Conservation (phyloP, 1,284 basidiomycete genomes). For the Sporisorium sorghi region DNA sequence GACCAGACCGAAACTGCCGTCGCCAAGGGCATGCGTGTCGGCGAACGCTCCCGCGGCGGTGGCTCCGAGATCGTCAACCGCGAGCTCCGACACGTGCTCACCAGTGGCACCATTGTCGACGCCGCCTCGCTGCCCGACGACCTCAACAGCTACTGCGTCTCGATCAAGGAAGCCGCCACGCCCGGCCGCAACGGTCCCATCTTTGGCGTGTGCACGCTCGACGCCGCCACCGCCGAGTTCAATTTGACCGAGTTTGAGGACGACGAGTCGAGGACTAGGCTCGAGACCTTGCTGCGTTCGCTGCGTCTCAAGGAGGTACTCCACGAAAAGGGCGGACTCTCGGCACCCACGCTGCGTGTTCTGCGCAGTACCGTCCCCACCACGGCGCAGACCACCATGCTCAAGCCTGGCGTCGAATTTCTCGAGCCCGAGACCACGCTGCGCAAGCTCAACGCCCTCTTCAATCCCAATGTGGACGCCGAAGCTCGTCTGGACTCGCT, state of each 20-base stretch:
- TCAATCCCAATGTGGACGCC: slow-evolving; percentile 44
- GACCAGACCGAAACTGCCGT: slow-evolving; percentile 95
- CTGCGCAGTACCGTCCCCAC: slow-evolving; percentile 58
- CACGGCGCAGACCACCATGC: slow-evolving; percentile 65
- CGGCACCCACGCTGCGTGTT: slow-evolving; percentile 54
- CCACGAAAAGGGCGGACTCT: slow-evolving; percentile 81
- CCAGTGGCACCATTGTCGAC: slow-evolving; percentile 95
- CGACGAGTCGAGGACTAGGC: slow-evolving; percentile 87
- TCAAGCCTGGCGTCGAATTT: slow-evolving; percentile 63
- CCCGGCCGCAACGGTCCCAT: slow-evolving; percentile 56
- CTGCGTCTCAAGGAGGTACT: slow-evolving; percentile 91
- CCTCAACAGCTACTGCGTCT: slow-evolving; percentile 92
- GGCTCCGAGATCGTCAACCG: slow-evolving; percentile 73
- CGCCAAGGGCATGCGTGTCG: slow-evolving; percentile 74
- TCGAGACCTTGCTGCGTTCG: slow-evolving; percentile 94
- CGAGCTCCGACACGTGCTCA: slow-evolving; percentile 94
- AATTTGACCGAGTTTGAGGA: slow-evolving; percentile 90
- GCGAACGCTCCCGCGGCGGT: slow-evolving; percentile 71
- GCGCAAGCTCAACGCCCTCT: slow-evolving; percentile 58
- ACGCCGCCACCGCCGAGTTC: slow-evolving; percentile 96
- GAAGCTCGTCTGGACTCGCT: slow-evolving; percentile 43
- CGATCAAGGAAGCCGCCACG: slow-evolving; percentile 76
- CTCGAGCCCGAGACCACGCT: slow-evolving; percentile 52
- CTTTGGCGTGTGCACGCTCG: slow-evolving; percentile 94
- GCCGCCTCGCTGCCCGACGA: slow-evolving; percentile 88